Base-by-base conservation (phyloP, 441 rosid species). In the Erysimum cheiri region DNA sequence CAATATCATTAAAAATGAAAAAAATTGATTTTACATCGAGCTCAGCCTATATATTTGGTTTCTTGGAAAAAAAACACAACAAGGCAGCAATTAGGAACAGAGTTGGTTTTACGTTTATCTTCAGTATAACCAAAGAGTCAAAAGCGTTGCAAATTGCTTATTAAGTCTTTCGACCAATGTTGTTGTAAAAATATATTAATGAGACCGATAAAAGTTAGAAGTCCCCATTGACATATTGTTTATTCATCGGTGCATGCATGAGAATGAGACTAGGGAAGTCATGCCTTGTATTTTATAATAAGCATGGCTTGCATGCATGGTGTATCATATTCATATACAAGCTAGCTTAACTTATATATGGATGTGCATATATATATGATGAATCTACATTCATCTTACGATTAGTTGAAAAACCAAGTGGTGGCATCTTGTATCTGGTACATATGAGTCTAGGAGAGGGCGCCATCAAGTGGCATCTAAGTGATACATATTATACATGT, bases 391-490 rank as follows among this genome's bases (percentile, higher is more conserved):
- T 33, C 39, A 60, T 70, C 24, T 33, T 52, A 61, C 12, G 47
- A 14, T 32, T 32, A 53, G 62, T 52, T 32, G 32, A 22, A 35
- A 22, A 19, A 14, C 32, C 63, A 61, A 61, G 32, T 41, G 13
- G 32, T 58, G 37, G 53, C 53, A 58, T 49, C 57, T 55, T 55
- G 48, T 41, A 22, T 22, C 28, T 6, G 62, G 12, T 65, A 47
- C 24, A 15, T 15, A 14, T 43, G 39, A 32, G 60, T 26, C 15
- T 35, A 58, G 3, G 39, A 24, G 41, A 59, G 46, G 19, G 15
- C 55, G 15, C 7, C 64, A 66, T 63, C 47, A 35, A 50, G 55
- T 40, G 61, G 61, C 55, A 66, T 26, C 28, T 46, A 57, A 47
- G 5, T 17, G 40, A 46, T 53, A 33, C 36, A 50, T 4, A 19